Percentiles rank a stretch among this genome's conserved stretches.
Conservation (phyloP, 1,284 basidiomycete genomes). For the Peniophora sp. region DNA sequence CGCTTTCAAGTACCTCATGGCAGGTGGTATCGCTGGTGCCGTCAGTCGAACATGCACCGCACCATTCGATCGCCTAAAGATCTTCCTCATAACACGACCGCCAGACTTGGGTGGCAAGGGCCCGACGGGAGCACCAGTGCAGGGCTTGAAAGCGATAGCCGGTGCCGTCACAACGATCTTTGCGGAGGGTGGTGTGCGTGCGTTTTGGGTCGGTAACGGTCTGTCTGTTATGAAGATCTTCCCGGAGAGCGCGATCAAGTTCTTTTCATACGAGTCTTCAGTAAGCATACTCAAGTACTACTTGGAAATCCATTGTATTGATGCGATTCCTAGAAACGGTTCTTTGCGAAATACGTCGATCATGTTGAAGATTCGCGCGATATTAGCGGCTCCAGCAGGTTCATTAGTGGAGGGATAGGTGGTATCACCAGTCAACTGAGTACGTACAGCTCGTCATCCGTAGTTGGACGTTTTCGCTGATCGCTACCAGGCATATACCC, state of each 20-base stretch:
- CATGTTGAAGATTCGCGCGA: slow-evolving; percentile 83
- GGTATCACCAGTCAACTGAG: slow-evolving; percentile 92
- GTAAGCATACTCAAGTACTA: slow-evolving; percentile 28
- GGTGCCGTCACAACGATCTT: slow-evolving; percentile 78
- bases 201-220: slow-evolving; percentile 92
- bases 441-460: slow-evolving; percentile 25
- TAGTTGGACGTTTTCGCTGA: slow-evolving; percentile 2
- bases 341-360: slow-evolving; percentile 91
- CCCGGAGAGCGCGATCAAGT: slow-evolving; percentile 97
- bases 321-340: slow-evolving; percentile 63
- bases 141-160: slow-evolving; percentile 63
- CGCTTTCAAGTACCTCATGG: slow-evolving; percentile 84
- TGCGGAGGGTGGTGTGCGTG: slow-evolving; percentile 78
- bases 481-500: slow-evolving; percentile 70
- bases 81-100: slow-evolving; percentile 89
- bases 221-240: slow-evolving; percentile 88
- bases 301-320: slow-evolving; percentile 19
- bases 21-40: slow-evolving; percentile 91
- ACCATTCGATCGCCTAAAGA: slow-evolving; percentile 94
- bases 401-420: slow-evolving; percentile 92
- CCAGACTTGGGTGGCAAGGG: slow-evolving; percentile 57
- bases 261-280: slow-evolving; percentile 90
- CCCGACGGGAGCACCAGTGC: slow-evolving; percentile 36
- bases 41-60: slow-evolving; percentile 96
- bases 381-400: slow-evolving; percentile 88